Evolutionary conservation across 768 basidiomycete genomes (phyloP), one percentile per base, ranked within the genome.

Genomic region (Obba rivulosa): DNA sequence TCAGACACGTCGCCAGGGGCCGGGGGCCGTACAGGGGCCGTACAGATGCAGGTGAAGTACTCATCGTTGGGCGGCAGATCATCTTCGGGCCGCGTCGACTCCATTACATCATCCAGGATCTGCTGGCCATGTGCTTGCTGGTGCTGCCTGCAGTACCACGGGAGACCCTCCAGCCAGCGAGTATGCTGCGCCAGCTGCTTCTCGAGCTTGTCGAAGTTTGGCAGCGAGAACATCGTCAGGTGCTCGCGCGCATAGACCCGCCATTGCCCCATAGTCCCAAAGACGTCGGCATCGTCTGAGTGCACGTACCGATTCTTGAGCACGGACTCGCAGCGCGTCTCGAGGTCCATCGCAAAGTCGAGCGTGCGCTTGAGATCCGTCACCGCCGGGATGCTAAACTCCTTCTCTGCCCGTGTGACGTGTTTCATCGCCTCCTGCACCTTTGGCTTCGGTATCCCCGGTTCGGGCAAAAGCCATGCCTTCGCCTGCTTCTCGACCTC

Each of bases 11-110:
- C 69, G 11, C 87, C 87, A 3, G 79, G 80, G 3, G 81, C 81
- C n/a, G 88, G 88, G 7, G 88, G 89, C 20, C 81, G 80, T 37
- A 92, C 89, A 8, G 90, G 79, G 10, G 67, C 63, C 34, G 74
- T 81, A 62, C 90, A 92, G 50, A 92, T 92, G 62, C 90, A 92
- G 1, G 89, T 91, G 60, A 86, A 80, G 65, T 80, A 91, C 67
- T 90, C 87, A 61, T 91, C 87, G 4, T 69, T 73, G 0, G 88
- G 87, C 2, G 89, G 87, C 3, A 78, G 67, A 56, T 92, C 89
- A 42, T 92, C 90, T 44, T 88, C 85, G 3, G 83, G 79, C 23
- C 79, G 76, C 9, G 89, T 90, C 49, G 76, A 78, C 39, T 81
- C 83, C 20, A 89, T 57, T 23, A 92, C 87, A 57, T 92, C 90